Percentiles rank a stretch among this genome's conserved stretches.
Evolutionary conservation across 176 grass and related monocot genomes (phyloP).

Genomic region (Chloris gayana): DNA sequence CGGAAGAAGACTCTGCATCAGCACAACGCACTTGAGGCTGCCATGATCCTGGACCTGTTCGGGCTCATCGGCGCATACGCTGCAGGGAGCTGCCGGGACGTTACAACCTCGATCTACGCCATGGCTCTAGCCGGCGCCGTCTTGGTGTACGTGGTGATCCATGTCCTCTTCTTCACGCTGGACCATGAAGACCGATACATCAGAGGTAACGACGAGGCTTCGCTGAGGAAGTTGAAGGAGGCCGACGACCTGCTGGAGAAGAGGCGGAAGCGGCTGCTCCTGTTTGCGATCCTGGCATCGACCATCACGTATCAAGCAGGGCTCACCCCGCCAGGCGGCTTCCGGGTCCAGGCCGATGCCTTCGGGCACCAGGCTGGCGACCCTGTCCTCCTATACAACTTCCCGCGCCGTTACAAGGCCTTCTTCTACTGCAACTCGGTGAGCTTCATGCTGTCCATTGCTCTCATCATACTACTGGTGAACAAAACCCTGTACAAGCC

Average conservation of each 20-base stretch:
- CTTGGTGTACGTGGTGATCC: conserved; percentile 24
- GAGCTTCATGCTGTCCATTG: conserved; percentile 35
- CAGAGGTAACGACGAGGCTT: not conserved
- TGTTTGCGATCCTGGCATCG: conserved; percentile 12
- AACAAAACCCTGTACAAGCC: conserved; percentile 12
- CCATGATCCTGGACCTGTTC: conserved; percentile 33
- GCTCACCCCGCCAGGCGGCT: conserved; percentile 19
- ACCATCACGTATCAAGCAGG: conserved; percentile 44
- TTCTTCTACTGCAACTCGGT: conserved; percentile 49
- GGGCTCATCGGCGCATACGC: conserved; percentile 46
- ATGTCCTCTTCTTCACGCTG: not conserved
- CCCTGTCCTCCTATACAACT: conserved; percentile 2
- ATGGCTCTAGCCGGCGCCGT: not conserved
- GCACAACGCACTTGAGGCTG: not conserved
- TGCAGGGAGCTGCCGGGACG: conserved; percentile 21
- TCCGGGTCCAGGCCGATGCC: not conserved
- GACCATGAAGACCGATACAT: not conserved
- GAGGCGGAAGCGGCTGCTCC: conserved; percentile 22
- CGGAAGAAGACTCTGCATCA: not conserved
- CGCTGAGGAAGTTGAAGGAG: not conserved
- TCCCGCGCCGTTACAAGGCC: conserved; percentile 16
- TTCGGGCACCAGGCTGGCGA: not conserved
- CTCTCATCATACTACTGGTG: conserved; percentile 38
- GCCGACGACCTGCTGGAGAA: not conserved
- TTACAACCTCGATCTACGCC: conserved; percentile 25